Base-by-base conservation (phyloP, 257 asterid species). In the Fraxinus pennsylvanica region DNA sequence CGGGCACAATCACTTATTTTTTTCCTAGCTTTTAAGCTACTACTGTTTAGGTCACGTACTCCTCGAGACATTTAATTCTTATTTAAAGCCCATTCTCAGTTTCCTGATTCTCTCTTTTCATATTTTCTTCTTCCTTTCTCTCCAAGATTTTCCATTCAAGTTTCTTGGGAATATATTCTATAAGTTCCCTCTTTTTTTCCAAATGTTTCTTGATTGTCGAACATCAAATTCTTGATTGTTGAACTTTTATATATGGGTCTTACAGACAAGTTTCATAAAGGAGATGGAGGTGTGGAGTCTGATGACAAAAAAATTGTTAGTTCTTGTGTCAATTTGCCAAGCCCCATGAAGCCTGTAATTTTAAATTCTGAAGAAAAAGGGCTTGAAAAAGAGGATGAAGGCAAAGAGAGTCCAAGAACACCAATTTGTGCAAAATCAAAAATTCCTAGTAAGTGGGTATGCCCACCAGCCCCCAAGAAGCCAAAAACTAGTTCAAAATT, bases 381-480 rank as follows among this genome's bases (percentile, higher is more conserved):
- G 69, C 78, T 89, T 0, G 82, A 82, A 41, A 69, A 78, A 21
- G 21, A 12, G 35, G 87, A 78, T 73, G 85, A 80, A 3, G 87
- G 81, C 9, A 67, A 73, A 36, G 85, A 78, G 21, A 78, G 73
- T 30, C 74, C 80, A 9, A 83, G 84, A 0, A 88, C 91, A 57
- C 91, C 91, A 8, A 86, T 88, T 3, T 76, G 73, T 12, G 76
- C 82, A 6, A 87, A 77, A 50, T 82, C 91, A 33, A 84, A 87
- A 69, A 88, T 86, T 63, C 59, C 85, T 4, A 47, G 43, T 25
- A 71, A 27, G 33, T 47, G 77, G 72, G 12, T 73, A 17, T 88
- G 91, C 73, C 91, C 90, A 0, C 88, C 87, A n/a, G 81, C 91
- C 8, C 90, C 90, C 0, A 88, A 79, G 4, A 88, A 88, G 79